Conservation (phyloP, 768 basidiomycete genomes). For the Dioszegia crocea region DNA sequence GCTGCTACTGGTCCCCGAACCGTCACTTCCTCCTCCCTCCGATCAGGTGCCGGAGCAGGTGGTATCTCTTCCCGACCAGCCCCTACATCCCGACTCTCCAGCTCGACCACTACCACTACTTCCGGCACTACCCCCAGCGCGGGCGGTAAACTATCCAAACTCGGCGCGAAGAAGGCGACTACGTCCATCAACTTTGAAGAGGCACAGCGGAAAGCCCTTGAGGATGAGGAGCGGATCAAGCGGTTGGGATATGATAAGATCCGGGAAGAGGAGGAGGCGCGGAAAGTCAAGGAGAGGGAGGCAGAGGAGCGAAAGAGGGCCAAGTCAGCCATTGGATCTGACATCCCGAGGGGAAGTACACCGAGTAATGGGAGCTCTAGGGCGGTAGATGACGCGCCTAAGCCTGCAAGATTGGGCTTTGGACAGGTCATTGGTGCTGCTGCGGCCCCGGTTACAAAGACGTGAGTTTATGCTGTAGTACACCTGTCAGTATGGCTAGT, state of each 20-base stretch:
- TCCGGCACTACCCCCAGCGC: slow-evolving; percentile 54
- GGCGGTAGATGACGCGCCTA: slow-evolving; percentile 33
- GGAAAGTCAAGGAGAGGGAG: slow-evolving; percentile 57
- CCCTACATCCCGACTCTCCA: slow-evolving; percentile 38
- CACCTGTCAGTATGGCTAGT: background rate
- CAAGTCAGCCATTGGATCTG: slow-evolving; percentile 42
- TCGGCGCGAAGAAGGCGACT: slow-evolving; percentile 83
- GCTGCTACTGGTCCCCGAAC: slow-evolving; percentile 47
- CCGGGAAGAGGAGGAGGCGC: slow-evolving; percentile 75
- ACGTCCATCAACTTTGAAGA: slow-evolving; percentile 85
- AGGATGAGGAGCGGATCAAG: slow-evolving; percentile 88
- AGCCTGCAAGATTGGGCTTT: slow-evolving; percentile 40
- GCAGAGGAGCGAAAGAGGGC: slow-evolving; percentile 48
- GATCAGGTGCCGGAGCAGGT: slow-evolving; percentile 30
- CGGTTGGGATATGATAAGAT: slow-evolving; percentile 86
- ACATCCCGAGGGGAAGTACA: slow-evolving; percentile 33
- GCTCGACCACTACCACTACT: slow-evolving; percentile 39
- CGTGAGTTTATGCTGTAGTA: slow-evolving; percentile 31
- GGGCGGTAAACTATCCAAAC: slow-evolving; percentile 59
- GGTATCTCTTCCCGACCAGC: slow-evolving; percentile 53
- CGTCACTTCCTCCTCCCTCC: slow-evolving; percentile 51
- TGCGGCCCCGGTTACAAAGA: slow-evolving; percentile 49
- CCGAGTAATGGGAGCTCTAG: slow-evolving; percentile 35
- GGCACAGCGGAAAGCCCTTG: slow-evolving; percentile 80
- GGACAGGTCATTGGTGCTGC: slow-evolving; percentile 42